Base-by-base conservation (phyloP, 75 land plant species). In the Picea glauca region DNA sequence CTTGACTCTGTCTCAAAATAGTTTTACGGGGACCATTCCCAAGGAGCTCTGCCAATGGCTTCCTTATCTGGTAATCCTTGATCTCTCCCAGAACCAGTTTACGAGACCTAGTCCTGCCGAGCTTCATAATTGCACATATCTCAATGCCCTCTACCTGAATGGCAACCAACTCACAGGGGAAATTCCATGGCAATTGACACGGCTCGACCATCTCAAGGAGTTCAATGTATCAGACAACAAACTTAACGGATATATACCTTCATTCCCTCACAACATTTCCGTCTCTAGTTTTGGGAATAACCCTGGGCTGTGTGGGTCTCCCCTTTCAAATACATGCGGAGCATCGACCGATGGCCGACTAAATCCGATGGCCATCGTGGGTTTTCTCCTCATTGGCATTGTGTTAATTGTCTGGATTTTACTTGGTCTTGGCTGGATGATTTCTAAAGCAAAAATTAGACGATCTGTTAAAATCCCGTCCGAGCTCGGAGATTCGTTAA, bases 1-100 rank as follows among this genome's bases (percentile, higher is more conserved):
- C 5, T 83, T 94, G 3, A 88, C 85, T 76, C 86, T 94, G 38
- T 83, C 89, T 57, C 76, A 58, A 60, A 95, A 95, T 74, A 11
- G 43, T 9, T 65, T 95, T 8, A 75, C 86, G 14, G 93, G 98
- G 13, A 21, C 80, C 20, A 90, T 94, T 54, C 94, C 94, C 1
- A 23, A 86, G 15, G 68, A 75, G 1, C 78, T 92, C 33, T 90
- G 98, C 79, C 33, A 62, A 0, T 91, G 90, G 90, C 75, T 91
- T 21, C 93, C 93, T 31, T 91, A 80, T 63, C 33, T 91, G 0
- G 88, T 82, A 8, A 40, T 56, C 50, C 77, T 87, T 15, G 90
- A 85, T 63, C 83, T 88, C 23, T 61, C 30, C 0, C 0, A 70
- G 40, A 84, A 77, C 78, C 57, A 61, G 56, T 84, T 84, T 84